Conservation (phyloP, 345 rosid genomes). For the Rhizophora apiculata region DNA sequence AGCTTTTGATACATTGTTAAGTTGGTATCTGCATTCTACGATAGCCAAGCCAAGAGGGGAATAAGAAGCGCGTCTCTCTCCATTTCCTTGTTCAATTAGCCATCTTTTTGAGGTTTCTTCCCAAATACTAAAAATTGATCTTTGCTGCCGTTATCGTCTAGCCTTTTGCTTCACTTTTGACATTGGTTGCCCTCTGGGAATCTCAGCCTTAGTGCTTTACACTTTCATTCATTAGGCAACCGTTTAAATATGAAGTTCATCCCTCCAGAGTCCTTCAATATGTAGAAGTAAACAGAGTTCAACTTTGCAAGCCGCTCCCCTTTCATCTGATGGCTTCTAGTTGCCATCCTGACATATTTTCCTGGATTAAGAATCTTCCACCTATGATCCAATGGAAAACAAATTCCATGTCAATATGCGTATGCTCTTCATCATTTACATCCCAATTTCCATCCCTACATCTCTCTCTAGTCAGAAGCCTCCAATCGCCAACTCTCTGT, state of each 20-base stretch:
- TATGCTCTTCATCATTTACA: constrained; percentile 54
- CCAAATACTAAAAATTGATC: background rate
- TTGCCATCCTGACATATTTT: constrained; percentile 45
- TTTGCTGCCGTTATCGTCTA: background rate
- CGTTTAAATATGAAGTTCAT: constrained; percentile 10
- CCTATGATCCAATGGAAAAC: constrained; percentile 51
- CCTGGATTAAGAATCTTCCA: constrained; percentile 70
- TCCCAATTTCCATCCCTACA: constrained; percentile 51
- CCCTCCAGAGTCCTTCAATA: background rate
- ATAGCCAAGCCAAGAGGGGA: background rate
- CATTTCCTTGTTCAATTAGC: background rate
- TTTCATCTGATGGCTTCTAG: constrained; percentile 49
- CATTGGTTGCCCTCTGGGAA: constrained; percentile 17
- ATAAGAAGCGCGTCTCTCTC: background rate
- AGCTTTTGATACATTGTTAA: background rate
- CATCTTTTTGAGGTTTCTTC: background rate
- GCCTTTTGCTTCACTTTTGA: constrained; percentile 19
- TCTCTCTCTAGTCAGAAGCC: constrained; percentile 40
- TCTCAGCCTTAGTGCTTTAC: background rate
- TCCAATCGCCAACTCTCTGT: constrained; percentile 25
- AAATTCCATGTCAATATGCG: constrained; percentile 45
- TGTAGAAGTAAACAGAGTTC: background rate
- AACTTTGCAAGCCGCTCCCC: background rate
- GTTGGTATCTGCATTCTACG: too few relatives aligned
- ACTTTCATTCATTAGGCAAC: background rate